phyloP scores from a whole-genome alignment of 768 basidiomycete genomes.

The Lyophyllum decastes region DNA sequence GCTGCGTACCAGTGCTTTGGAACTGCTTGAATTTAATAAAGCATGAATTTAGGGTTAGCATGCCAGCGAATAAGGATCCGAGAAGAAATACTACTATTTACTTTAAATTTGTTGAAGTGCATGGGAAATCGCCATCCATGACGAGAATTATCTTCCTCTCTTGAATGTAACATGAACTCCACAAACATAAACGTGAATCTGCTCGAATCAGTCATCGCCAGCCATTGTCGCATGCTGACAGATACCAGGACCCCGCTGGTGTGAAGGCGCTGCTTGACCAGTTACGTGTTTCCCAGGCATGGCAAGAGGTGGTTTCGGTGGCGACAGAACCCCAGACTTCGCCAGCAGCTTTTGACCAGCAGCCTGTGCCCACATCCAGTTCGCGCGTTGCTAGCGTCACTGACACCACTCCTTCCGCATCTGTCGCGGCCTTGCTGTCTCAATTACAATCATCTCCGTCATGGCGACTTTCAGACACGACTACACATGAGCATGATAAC shows the following conservation, averaged over 20 bases:
- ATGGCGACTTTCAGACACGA: not conserved
- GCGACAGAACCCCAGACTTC: slow-evolving; percentile 8
- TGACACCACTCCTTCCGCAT: slow-evolving; percentile 16
- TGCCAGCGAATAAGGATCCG: no score
- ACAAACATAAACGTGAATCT: slow-evolving; percentile 59
- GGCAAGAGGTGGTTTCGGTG: slow-evolving; percentile 47
- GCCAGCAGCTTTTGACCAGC: not conserved
- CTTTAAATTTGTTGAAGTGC: no score
- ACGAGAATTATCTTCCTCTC: no score
- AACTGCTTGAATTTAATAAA: no score
- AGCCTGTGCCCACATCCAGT: not conserved
- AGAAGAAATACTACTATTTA: no score
- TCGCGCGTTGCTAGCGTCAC: not conserved
- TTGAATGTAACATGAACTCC: slow-evolving; percentile 36
- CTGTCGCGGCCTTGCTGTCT: slow-evolving; percentile 66
- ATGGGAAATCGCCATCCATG: no score
- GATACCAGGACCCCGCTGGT: slow-evolving; percentile 58
- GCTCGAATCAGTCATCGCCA: slow-evolving; percentile 3
- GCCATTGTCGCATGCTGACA: slow-evolving; percentile 8
- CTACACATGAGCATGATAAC: not conserved
- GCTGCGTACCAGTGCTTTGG: no score
- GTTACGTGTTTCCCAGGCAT: slow-evolving; percentile 66
- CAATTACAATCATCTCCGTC: slow-evolving; percentile 47
- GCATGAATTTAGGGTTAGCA: no score
- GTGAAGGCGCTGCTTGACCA: slow-evolving; percentile 74